phyloP scores from a whole-genome alignment of 306 rosid genomes.

The Sicyos edulis region DNA sequence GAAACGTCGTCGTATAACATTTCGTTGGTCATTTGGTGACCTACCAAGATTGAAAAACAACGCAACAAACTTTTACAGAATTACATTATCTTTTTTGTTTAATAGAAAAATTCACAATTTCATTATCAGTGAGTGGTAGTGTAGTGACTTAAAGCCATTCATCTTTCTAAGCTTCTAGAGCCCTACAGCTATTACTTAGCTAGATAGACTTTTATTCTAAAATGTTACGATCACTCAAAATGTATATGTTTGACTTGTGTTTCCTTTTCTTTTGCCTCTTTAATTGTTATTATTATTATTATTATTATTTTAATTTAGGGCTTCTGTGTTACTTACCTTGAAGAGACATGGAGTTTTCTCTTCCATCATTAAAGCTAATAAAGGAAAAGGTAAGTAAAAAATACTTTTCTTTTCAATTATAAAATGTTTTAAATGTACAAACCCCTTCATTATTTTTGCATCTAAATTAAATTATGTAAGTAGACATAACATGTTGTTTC shows the following conservation, averaged over 20 bases:
- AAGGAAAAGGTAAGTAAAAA: background rate
- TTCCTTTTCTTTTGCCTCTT: too few species aligned
- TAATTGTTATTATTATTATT: too few species aligned
- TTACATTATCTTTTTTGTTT: too few species aligned
- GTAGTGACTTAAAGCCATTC: slow-evolving; percentile 1
- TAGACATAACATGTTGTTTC: slow-evolving; percentile 15
- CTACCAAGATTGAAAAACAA: slow-evolving; percentile 1
- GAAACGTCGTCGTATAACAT: background rate
- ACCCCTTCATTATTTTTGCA: slow-evolving; percentile 19
- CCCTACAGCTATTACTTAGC: slow-evolving; percentile 20
- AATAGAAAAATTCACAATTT: too few species aligned
- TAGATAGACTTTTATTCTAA: background rate
- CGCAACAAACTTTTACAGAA: too few species aligned
- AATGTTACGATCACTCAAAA: slow-evolving; percentile 17
- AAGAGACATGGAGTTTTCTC: background rate
- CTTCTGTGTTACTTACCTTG: background rate
- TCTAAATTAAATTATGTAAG: slow-evolving; percentile 8
- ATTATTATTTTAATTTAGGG: background rate
- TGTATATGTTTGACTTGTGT: slow-evolving; percentile 2
- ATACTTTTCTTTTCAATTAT: slow-evolving; percentile 12
- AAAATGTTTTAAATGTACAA: background rate
- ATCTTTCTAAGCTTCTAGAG: slow-evolving; percentile 3
- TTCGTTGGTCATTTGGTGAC: slow-evolving; percentile 19
- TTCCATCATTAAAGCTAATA: slow-evolving; percentile 11
- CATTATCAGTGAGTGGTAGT: too few species aligned